Conservation (phyloP, 2,329 filamentous ascomycete species). For the Colletotrichum lentis region DNA sequence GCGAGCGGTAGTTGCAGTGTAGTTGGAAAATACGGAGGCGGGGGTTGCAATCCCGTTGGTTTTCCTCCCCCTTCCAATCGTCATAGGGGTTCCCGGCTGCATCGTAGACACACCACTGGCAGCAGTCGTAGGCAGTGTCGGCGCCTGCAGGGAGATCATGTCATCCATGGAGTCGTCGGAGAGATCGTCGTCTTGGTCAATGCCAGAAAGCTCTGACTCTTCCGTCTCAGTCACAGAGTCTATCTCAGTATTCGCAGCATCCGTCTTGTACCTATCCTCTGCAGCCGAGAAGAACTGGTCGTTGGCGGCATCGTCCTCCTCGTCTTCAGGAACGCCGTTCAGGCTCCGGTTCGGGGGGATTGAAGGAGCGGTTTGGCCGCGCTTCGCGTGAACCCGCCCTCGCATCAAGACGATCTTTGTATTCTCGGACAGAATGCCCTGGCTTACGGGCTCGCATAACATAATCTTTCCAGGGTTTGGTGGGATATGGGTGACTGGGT, state of each 20-base stretch:
- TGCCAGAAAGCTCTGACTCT: slow-evolving; percentile 66
- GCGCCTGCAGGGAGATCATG: slow-evolving; percentile 87
- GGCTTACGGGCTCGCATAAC: slow-evolving; percentile 92
- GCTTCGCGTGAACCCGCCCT: slow-evolving; percentile 66
- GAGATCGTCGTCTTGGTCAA: slow-evolving; percentile 74
- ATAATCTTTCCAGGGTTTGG: slow-evolving; percentile 86
- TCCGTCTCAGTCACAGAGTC: slow-evolving; percentile 68
- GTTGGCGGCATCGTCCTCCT: slow-evolving; percentile 86
- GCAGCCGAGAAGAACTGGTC: slow-evolving; percentile 94
- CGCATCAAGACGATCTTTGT: slow-evolving; percentile 86
- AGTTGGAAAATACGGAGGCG: slow-evolving; percentile 87
- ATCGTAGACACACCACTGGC: slow-evolving; percentile 82
- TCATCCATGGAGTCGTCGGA: slow-evolving; percentile 94
- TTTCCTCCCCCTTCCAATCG: slow-evolving; percentile 68
- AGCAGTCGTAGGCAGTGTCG: slow-evolving; percentile 78
- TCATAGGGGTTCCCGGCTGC: slow-evolving; percentile 82
- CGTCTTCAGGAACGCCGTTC: slow-evolving; percentile 67
- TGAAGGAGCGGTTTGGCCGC: slow-evolving; percentile 54
- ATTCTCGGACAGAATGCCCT: slow-evolving; percentile 77
- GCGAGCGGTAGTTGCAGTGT: slow-evolving; percentile 83
- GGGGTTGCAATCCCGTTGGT: slow-evolving; percentile 82
- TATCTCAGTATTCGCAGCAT: slow-evolving; percentile 66
- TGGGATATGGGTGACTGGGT: slow-evolving; percentile 86
- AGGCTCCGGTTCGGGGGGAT: slow-evolving; percentile 61
- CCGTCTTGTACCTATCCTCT: slow-evolving; percentile 75